Percentiles rank a stretch among this genome's conserved stretches.
Conservation (phyloP, 2,329 filamentous ascomycete genomes). For the Talaromyces sp. region DNA sequence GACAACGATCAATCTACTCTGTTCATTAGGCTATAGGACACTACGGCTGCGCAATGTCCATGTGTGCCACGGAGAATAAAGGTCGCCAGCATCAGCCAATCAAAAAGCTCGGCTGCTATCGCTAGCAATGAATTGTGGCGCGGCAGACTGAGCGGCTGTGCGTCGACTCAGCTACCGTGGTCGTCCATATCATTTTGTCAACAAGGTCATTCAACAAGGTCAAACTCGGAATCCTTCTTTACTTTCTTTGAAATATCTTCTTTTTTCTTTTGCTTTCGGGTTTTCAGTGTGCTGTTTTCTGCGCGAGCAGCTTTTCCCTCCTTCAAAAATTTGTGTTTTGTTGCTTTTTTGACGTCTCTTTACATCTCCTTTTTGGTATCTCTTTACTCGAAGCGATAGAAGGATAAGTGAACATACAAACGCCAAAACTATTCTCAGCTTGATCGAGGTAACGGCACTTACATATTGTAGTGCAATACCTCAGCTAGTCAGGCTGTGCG, state of each 20-base stretch:
- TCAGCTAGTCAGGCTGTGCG: neutral
- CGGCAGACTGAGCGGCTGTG: neutral
- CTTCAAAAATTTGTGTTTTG: neutral
- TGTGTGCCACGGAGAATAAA: neutral
- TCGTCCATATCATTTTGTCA: neutral
- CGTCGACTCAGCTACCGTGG: neutral
- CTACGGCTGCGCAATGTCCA: neutral
- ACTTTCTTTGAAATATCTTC: neutral
- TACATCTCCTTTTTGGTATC: neutral
- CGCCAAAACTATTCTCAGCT: neutral
- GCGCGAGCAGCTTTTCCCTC: neutral
- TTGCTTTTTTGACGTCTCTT: neutral
- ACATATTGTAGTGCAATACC: neutral
- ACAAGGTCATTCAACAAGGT: neutral
- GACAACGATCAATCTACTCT: neutral
- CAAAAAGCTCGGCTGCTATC: conserved; percentile 6
- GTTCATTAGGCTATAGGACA: neutral
- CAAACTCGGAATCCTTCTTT: conserved; percentile 3
- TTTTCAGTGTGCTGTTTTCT: neutral
- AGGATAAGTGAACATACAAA: neutral
- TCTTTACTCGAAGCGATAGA: neutral
- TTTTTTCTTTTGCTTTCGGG: neutral
- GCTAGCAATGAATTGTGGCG: conserved; percentile 3
- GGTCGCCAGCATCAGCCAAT: neutral
- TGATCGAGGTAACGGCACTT: neutral